Base-by-base conservation (phyloP, 345 rosid species). In the Euphorbia pulcherrima region DNA sequence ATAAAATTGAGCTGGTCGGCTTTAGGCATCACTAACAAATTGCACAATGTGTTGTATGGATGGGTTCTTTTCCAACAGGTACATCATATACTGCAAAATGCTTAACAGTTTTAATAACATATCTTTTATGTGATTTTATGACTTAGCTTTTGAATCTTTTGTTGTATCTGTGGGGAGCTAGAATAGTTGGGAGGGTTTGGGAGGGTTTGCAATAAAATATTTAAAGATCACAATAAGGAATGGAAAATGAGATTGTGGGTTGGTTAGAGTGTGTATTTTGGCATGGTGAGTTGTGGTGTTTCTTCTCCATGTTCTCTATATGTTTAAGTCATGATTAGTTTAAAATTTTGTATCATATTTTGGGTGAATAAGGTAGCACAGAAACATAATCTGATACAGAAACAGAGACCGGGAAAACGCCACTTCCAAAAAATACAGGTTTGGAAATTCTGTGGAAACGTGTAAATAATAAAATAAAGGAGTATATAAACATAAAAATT, bases 1-100 rank as follows among this genome's bases (percentile, higher is more conserved):
- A 75, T 94, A 73, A 88, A 84, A 74, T 72, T 86, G 68, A 85
- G 94, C 27, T 90, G 96, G 97, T 68, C 96, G 72, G 82, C 88
- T 67, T 83, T 94, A 77, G 99, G 99, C 83, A 88, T 94, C 80
- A 94, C 96, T 68, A 80, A 79, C 68, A 83, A 81, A 79, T 61
- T 90, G 68, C 99, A 94, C 72, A 65, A 85, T 81, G 92, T 89
- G 68, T 56, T 89, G 52, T 89, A 84, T 79, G 90, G 88, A 63
- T 94, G 92, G 96, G 83, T 82, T 68, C 86, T 91, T 65, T 85
- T 94, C 72, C 88, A 82, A 77, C 97, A 91, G 97, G 99, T 90
- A 87, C 67, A 65, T 59, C 53, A 75, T 61, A 54, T 64, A 24
- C 67, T 37, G 27, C 54, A 40, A 12, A 62, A 48, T 53, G 59